Conservation (phyloP, 139 green algal genomes). For the Tetraselmis chui region DNA sequence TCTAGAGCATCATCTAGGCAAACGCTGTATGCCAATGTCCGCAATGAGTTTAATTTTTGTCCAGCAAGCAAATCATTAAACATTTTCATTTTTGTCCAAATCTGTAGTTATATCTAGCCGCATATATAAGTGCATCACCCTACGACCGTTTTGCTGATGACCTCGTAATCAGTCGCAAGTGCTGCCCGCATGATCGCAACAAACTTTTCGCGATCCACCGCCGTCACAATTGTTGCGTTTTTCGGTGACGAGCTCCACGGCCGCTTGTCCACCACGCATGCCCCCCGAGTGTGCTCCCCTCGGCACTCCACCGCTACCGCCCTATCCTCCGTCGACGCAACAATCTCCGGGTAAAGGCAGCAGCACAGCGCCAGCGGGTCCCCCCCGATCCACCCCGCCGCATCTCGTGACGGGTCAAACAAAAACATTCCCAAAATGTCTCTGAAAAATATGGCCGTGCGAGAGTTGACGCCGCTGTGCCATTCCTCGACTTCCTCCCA, state of each 20-base stretch:
- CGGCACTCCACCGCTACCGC: not conserved
- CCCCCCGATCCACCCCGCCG: not conserved
- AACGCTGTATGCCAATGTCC: too few species aligned
- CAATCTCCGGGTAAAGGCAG: not conserved
- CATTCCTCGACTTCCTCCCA: not conserved
- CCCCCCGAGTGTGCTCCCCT: not conserved
- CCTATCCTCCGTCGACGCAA: not conserved
- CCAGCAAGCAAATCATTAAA: too few species aligned
- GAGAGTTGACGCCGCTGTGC: not conserved
- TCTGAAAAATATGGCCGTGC: not conserved
- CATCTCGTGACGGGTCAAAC: not conserved
- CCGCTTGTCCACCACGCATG: not conserved
- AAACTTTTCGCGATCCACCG: not conserved
- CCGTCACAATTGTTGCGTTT: not conserved
- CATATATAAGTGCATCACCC: too few species aligned
- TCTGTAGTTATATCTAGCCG: too few species aligned
- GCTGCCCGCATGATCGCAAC: not conserved
- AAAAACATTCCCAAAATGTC: not conserved
- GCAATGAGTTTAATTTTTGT: too few species aligned
- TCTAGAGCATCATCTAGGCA: too few species aligned
- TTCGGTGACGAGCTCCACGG: not conserved
- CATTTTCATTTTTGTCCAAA: too few species aligned
- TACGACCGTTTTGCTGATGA: too few species aligned
- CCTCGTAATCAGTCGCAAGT: too few species aligned
- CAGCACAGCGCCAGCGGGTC: not conserved